These are phyloP conservation scores for Ogataea chonburiensis DNA, from an alignment of 805 yeast species.

Conservation along the genomic window DNA sequence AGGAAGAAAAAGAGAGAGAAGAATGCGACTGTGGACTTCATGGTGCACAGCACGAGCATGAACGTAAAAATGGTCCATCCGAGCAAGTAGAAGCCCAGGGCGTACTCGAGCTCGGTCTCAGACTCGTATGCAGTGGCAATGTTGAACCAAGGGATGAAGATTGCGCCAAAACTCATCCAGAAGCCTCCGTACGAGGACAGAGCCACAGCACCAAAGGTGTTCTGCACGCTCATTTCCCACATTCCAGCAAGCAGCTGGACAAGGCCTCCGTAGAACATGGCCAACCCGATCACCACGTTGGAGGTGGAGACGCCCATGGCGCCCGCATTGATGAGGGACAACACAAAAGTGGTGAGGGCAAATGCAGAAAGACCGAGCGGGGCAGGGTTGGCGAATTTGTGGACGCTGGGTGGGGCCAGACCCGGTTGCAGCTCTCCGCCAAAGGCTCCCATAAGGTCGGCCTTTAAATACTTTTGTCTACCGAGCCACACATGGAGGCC, in stretches of 20 bases:
- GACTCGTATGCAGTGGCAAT: slow-evolving; percentile 49
- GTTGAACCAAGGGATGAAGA: slow-evolving; percentile 57
- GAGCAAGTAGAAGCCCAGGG: slow-evolving; percentile 54
- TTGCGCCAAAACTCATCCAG: slow-evolving; percentile 75
- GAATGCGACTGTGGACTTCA: slow-evolving; percentile 54
- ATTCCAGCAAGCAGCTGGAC: slow-evolving; percentile 72
- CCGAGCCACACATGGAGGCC: slow-evolving; percentile 72
- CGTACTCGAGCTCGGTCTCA: slow-evolving; percentile 45
- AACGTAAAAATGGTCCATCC: slow-evolving; percentile 69
- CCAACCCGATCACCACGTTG: slow-evolving; percentile 62
- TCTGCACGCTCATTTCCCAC: slow-evolving; percentile 74
- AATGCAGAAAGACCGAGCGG: slow-evolving; percentile 74
- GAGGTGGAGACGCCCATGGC: slow-evolving; percentile 67
- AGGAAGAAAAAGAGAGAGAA: slow-evolving; percentile 53
- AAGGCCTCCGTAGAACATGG: slow-evolving; percentile 71
- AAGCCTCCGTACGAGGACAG: slow-evolving; percentile 65
- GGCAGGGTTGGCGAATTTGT: slow-evolving; percentile 70
- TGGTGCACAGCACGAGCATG: slow-evolving; percentile 53
- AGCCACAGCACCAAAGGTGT: slow-evolving; percentile 73
- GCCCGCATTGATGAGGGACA: slow-evolving; percentile 59
- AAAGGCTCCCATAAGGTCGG: slow-evolving; percentile 62
- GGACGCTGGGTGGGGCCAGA: slow-evolving; percentile 52
- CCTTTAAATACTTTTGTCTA: slow-evolving; percentile 59
- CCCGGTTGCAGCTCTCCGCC: slow-evolving; percentile 87
- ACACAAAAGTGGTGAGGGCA: slow-evolving; percentile 65